These are phyloP conservation scores for Tetramitus jugosus DNA, from an alignment of 208 protist genomes.

Conservation along the genomic window DNA sequence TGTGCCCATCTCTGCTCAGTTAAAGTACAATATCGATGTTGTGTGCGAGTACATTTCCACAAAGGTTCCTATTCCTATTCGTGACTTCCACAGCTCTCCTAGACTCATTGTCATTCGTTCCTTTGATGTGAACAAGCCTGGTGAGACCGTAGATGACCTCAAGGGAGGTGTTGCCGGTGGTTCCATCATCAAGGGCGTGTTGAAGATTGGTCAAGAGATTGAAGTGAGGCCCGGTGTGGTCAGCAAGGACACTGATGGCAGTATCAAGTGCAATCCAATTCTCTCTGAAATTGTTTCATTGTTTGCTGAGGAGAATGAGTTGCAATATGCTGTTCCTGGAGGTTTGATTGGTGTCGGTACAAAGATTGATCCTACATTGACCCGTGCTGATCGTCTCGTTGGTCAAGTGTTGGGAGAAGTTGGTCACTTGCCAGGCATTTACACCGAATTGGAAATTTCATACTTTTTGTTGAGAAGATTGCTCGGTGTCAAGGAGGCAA, in stretches of 20 bases:
- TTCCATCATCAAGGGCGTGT: slow-evolving; percentile 91
- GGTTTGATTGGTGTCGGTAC: slow-evolving; percentile 99
- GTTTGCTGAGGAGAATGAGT: slow-evolving; percentile 91
- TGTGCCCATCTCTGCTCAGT: slow-evolving; percentile 97
- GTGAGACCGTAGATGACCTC: slow-evolving; percentile 85
- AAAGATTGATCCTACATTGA: slow-evolving; percentile 97
- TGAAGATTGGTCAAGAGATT: slow-evolving; percentile 92
- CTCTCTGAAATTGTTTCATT: slow-evolving; percentile 82
- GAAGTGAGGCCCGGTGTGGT: slow-evolving; percentile 97
- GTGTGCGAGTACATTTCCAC: slow-evolving; percentile 94
- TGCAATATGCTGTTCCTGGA: slow-evolving; percentile 97
- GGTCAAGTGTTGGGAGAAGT: slow-evolving; percentile 81
- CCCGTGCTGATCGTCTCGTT: slow-evolving; percentile 93
- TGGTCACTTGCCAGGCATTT: slow-evolving; percentile 88
- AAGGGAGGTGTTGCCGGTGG: slow-evolving; percentile 96
- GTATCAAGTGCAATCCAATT: slow-evolving; percentile 89
- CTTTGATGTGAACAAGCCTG: slow-evolving; percentile 99
- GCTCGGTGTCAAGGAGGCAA: slow-evolving; percentile 78
- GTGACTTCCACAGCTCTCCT: slow-evolving; percentile 82
- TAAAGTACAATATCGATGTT: slow-evolving; percentile 96
- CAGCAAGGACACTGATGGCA: slow-evolving; percentile 61
- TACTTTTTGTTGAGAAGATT: slow-evolving; percentile 94
- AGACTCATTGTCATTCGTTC: slow-evolving; percentile 98
- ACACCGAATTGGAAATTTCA: slow-evolving; percentile 90
- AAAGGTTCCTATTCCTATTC: slow-evolving; percentile 86